Base-by-base conservation (phyloP, 495 filamentous ascomycete genomes). In the Niebla homalea region DNA sequence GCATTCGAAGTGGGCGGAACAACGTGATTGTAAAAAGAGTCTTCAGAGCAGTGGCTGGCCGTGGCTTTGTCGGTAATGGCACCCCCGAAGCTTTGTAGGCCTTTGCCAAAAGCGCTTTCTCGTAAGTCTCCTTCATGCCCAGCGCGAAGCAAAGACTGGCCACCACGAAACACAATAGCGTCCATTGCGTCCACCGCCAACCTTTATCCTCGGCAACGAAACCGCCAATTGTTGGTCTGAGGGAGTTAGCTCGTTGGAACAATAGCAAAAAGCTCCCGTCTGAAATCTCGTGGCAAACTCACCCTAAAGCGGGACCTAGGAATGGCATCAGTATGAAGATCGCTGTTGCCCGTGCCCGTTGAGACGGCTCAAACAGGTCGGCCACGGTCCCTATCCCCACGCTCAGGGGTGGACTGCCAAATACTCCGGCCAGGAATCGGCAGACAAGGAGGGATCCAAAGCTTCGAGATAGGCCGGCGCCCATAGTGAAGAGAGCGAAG, bases 121-220 rank as follows among this genome's bases (percentile, higher is more conserved):
- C 76, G 60, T 80, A 84, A 0, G 83, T 81, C 61, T 87, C 83
- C 39, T 66, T 62, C 40, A 69, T 67, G 36, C 70, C 54, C 14
- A 75, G 40, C 2, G 60, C 46, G 26, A 60, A 48, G 38, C 69
- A 37, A 43, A 67, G 60, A 49, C 64, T 62, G 52, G 73, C 64
- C 36, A 67, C 52, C 15, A 71, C 62, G 18, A 72, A 62, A 51
- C 79, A 71, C 2, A 76, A 50, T 15, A 71, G 62, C 4, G 59
- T 67, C 75, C 75, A 79, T 56, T 77, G 70, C 4, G 78, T 79
- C 78, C 80, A 84, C 35, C 77, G 71, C 75, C 78, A 84, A 32
- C 63, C 67, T 54, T 77, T 79, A 22, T 74, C 64, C 42, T 73
- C 66, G 4, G 71, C 69, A 21, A 75, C 67, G 54, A 78, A 85